Percentiles rank a stretch among this genome's conserved stretches.
Conservation (phyloP, 345 rosid species). For the Hibiscus syriacus region DNA sequence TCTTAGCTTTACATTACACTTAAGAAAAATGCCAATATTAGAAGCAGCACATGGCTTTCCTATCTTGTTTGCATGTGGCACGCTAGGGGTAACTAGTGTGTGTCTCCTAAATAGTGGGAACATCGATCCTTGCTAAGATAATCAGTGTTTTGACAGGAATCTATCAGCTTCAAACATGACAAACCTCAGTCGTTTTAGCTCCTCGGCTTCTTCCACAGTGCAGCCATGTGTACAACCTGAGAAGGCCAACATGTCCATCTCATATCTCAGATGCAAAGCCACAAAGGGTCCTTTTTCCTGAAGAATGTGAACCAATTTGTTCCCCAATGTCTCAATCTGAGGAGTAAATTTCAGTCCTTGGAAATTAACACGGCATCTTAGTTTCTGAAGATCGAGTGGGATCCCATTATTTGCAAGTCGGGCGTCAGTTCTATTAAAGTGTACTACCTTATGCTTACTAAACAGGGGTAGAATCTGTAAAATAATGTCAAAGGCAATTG, state of each 20-base stretch:
- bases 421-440: conserved; percentile 81
- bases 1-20: background rate
- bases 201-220: conserved; percentile 76
- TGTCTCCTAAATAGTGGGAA: background rate
- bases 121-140: background rate
- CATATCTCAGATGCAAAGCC: conserved; percentile 91
- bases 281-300: conserved; percentile 71
- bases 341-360: conserved; percentile 90
- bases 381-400: conserved; percentile 61
- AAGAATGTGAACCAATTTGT: conserved; percentile 62
- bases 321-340: conserved; percentile 76
- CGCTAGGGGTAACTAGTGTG: background rate
- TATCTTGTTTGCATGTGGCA: background rate
- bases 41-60: background rate
- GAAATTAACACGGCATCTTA: conserved; percentile 86
- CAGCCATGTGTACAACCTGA: conserved; percentile 96
- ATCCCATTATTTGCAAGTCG: conserved; percentile 89
- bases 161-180: conserved; percentile 17
- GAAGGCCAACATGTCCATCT: conserved; percentile 98
- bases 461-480: conserved; percentile 82
- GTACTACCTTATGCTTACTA: conserved; percentile 63
- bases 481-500: conserved; percentile 3
- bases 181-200: conserved; percentile 42
- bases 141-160: background rate
- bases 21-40: background rate